Conservation (phyloP, 495 filamentous ascomycete genomes). For the Margaritispora aquatica region DNA sequence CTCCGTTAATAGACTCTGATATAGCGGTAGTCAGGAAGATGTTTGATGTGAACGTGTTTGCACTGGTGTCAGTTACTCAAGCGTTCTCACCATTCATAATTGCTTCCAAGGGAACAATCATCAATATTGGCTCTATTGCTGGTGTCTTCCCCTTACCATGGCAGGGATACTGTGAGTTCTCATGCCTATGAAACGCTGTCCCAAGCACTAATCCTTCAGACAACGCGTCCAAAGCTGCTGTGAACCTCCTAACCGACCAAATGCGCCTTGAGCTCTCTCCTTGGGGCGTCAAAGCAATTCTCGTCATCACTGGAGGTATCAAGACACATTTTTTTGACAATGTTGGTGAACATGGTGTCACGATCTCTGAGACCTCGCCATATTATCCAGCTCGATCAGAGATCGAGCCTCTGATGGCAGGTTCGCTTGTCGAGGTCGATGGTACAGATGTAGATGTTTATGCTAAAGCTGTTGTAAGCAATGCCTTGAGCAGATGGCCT, state of each 20-base stretch:
- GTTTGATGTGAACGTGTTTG: slow-evolving; percentile 51
- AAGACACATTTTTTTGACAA: slow-evolving; percentile 27
- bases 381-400: slow-evolving; percentile 22
- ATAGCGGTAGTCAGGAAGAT: slow-evolving; percentile 36
- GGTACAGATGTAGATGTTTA: slow-evolving; percentile 23
- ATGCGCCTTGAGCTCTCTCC: slow-evolving; percentile 48
- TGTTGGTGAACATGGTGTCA: neutral
- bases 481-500: slow-evolving; percentile 26
- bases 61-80: slow-evolving; percentile 42
- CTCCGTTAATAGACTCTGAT: slow-evolving; percentile 41
- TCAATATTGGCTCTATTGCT: slow-evolving; percentile 44
- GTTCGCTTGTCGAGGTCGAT: slow-evolving; percentile 1
- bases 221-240: slow-evolving; percentile 48
- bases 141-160: slow-evolving; percentile 38
- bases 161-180: slow-evolving; percentile 16
- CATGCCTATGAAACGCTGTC: neutral
- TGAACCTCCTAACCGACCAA: slow-evolving; percentile 36
- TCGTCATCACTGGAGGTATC: slow-evolving; percentile 31
- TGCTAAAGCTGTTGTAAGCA: slow-evolving; percentile 27
- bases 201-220: slow-evolving; percentile 25
- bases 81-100: slow-evolving; percentile 49
- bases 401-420: slow-evolving; percentile 8
- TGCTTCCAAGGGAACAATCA: slow-evolving; percentile 36
- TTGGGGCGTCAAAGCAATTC: slow-evolving; percentile 40
- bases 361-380: slow-evolving; percentile 18